phyloP scores from a whole-genome alignment of 179 eudicot species.

The Beta macrorhiza region DNA sequence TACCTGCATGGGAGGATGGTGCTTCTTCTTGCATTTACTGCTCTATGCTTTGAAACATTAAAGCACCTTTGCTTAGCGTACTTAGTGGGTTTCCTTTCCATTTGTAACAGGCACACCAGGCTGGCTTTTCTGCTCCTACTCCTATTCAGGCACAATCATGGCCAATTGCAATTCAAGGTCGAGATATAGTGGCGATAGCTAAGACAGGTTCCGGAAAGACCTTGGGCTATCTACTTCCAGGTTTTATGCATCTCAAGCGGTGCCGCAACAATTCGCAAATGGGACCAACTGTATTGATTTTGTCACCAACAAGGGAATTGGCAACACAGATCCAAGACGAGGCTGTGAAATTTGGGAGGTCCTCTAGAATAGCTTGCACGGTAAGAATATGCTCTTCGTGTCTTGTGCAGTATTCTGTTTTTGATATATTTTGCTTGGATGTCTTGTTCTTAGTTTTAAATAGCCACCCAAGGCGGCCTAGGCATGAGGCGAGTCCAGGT shows the following conservation, averaged over 20 bases:
- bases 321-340: slow-evolving; percentile 98
- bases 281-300: slow-evolving; percentile 89
- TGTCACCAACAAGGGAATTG: slow-evolving; percentile 94
- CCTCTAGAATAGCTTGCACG: slow-evolving; percentile 84
- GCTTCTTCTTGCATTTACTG: slow-evolving; percentile 58
- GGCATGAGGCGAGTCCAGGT: too few species aligned
- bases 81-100: slow-evolving; percentile 35
- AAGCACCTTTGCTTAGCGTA: slow-evolving; percentile 33
- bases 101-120: slow-evolving; percentile 54
- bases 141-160: slow-evolving; percentile 99
- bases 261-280: slow-evolving; percentile 55
- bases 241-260: slow-evolving; percentile 76
- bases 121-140: slow-evolving; percentile 95
- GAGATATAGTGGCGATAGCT: slow-evolving; percentile 95
- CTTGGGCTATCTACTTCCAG: slow-evolving; percentile 89
- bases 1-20: slow-evolving; percentile 64
- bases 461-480: too few species aligned
- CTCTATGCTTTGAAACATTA: slow-evolving; percentile 27
- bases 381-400: slow-evolving; percentile 32
- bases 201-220: slow-evolving; percentile 99
- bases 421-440: not conserved
- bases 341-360: slow-evolving; percentile 83
- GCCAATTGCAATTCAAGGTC: slow-evolving; percentile 92
- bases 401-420: not conserved
- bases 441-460: not conserved